Conservation (phyloP, 805 yeast species). For the Metschnikowia rubicola region DNA sequence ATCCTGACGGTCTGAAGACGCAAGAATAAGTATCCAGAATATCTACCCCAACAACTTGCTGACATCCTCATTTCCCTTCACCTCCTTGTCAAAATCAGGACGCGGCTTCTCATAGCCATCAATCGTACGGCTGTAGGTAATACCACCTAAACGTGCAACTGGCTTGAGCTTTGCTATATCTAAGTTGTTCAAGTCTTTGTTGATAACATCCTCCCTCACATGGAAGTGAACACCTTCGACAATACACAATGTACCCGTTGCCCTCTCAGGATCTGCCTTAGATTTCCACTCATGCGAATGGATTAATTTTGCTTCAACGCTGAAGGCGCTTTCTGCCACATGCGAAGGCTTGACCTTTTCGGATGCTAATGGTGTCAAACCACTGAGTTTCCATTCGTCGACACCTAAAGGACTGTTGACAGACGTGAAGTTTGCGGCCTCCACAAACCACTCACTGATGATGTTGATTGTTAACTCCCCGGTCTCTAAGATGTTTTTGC, state of each 20-base stretch:
- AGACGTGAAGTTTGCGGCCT: slow-evolving; percentile 55
- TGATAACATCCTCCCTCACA: slow-evolving; percentile 51
- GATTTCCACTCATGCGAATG: slow-evolving; percentile 45
- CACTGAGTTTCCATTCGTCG: slow-evolving; percentile 55
- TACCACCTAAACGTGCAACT: slow-evolving; percentile 49
- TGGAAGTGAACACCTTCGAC: slow-evolving; percentile 60
- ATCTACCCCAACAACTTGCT: slow-evolving; percentile 1
- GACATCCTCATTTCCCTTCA: slow-evolving; percentile 4
- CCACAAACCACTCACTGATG: slow-evolving; percentile 60
- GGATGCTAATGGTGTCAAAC: slow-evolving; percentile 48
- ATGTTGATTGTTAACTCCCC: slow-evolving; percentile 54
- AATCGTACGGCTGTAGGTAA: slow-evolving; percentile 42
- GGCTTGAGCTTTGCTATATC: slow-evolving; percentile 51
- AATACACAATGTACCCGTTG: slow-evolving; percentile 39
- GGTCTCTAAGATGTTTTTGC: slow-evolving; percentile 46
- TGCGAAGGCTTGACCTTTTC: slow-evolving; percentile 48
- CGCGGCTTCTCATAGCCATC: slow-evolving; percentile 47
- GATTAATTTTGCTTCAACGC: slow-evolving; percentile 52
- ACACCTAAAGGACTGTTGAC: slow-evolving; percentile 46
- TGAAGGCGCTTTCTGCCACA: slow-evolving; percentile 61
- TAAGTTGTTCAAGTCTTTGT: slow-evolving; percentile 35
- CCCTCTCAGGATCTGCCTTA: slow-evolving; percentile 28
- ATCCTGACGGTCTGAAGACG: too few species aligned
- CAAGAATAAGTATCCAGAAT: too few species aligned
- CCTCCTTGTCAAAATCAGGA: slow-evolving; percentile 32